Conservation (phyloP, 2,329 filamentous ascomycete genomes). For the Neopestalotiopsis sp. region DNA sequence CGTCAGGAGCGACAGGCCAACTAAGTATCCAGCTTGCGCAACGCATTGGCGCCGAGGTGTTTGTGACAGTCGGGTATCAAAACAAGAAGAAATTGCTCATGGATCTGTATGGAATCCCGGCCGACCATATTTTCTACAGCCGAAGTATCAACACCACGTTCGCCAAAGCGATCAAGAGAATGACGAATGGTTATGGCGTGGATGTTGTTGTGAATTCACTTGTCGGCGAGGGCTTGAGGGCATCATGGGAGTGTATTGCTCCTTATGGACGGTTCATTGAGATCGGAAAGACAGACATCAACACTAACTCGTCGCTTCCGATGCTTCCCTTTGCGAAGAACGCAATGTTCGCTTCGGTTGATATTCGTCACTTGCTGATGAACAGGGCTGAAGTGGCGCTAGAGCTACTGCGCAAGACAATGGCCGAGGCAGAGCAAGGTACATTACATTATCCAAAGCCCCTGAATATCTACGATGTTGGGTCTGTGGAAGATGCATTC, state of each 20-base stretch:
- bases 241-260: conserved; percentile 36
- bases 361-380: conserved; percentile 45
- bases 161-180: background rate
- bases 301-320: conserved; percentile 44
- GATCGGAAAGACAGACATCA: conserved; percentile 31
- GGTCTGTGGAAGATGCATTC: conserved; percentile 45
- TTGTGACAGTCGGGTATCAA: conserved; percentile 10
- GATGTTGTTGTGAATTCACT: conserved; percentile 32
- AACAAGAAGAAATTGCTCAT: conserved; percentile 14
- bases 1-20: conserved; percentile 17
- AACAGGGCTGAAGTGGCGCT: conserved; percentile 31
- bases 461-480: conserved; percentile 38
- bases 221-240: conserved; percentile 31
- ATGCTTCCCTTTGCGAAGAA: conserved; percentile 54
- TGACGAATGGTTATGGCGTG: conserved; percentile 14
- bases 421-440: conserved; percentile 28
- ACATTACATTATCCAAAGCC: conserved; percentile 36
- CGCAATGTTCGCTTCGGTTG: conserved; percentile 51
- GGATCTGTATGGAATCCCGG: conserved; percentile 11
- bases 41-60: conserved; percentile 17
- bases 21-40: conserved; percentile 18
- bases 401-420: conserved; percentile 31
- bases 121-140: conserved; percentile 18
- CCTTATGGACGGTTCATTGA: conserved; percentile 38
- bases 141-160: conserved; percentile 24